phyloP scores from a whole-genome alignment of 805 yeast genomes.

The Pichia cephalocereana region DNA sequence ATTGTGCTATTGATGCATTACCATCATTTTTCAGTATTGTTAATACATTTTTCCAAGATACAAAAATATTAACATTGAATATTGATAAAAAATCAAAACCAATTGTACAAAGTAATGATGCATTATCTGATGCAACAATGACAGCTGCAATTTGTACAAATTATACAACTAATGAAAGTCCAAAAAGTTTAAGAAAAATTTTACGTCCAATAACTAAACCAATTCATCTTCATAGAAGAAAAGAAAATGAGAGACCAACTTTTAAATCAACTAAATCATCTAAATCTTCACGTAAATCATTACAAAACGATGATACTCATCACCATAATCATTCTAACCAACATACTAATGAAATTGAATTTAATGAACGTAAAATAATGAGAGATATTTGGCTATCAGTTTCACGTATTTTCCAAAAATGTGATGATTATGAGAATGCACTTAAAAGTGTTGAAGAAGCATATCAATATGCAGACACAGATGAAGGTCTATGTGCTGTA shows the following conservation, averaged over 20 bases:
- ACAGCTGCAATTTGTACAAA: no score
- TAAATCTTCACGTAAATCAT: slow-evolving; percentile 1
- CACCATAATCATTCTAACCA: no score
- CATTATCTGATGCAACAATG: no score
- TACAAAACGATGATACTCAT: neutral
- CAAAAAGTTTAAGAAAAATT: no score
- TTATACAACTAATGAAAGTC: no score
- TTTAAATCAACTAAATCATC: neutral
- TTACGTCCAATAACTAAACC: no score
- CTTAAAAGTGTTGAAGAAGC: slow-evolving; percentile 59
- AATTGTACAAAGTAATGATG: no score
- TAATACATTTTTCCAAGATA: slow-evolving; percentile 24
- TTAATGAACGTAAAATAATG: slow-evolving; percentile 30
- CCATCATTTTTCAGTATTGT: slow-evolving; percentile 57
- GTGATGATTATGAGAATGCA: slow-evolving; percentile 48
- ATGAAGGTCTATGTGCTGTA: neutral
- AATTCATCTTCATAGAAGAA: neutral
- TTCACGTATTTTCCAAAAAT: slow-evolving; percentile 51
- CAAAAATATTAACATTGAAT: no score
- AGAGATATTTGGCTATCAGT: slow-evolving; percentile 73
- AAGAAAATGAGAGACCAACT: neutral
- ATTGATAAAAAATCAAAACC: no score
- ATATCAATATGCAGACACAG: neutral
- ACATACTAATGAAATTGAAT: neutral
- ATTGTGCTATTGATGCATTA: slow-evolving; percentile 34